A percentile compares a stretch with the other conserved stretches of the same genome.
Conservation (phyloP, 2,329 filamentous ascomycete genomes). For the Colletotrichum sp. region DNA sequence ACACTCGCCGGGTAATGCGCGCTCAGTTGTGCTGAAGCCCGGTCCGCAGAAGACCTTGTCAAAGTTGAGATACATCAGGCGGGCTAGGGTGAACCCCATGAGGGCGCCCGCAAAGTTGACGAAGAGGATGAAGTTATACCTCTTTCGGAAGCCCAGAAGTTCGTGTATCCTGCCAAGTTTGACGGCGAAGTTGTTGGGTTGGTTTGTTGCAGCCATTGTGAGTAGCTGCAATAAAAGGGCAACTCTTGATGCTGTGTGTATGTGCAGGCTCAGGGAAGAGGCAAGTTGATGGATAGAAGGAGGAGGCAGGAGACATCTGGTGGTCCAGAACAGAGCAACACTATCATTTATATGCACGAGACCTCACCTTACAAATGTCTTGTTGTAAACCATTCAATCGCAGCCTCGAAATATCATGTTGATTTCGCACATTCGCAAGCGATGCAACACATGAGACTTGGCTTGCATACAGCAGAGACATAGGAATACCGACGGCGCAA, state of each 20-base stretch:
- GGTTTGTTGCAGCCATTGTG: neutral
- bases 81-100: slow-evolving; percentile 51
- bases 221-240: neutral
- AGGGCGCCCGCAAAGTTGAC: slow-evolving; percentile 45
- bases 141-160: neutral
- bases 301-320: neutral
- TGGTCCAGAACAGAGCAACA: neutral
- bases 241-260: neutral
- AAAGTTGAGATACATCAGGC: slow-evolving; percentile 53
- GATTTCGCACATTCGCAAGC: neutral
- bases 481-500: neutral
- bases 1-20: slow-evolving; percentile 42
- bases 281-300: neutral
- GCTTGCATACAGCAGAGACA: neutral
- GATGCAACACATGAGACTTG: neutral
- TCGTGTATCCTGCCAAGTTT: neutral
- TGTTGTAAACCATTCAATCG: neutral
- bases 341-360: neutral
- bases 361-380: neutral
- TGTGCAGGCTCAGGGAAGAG: neutral
- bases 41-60: slow-evolving; percentile 33
- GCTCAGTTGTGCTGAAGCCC: neutral
- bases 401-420: neutral
- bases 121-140: slow-evolving; percentile 7
- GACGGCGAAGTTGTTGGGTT: neutral